phyloP scores from a whole-genome alignment of 2,329 filamentous ascomycete species.

The Venturia asperata region DNA sequence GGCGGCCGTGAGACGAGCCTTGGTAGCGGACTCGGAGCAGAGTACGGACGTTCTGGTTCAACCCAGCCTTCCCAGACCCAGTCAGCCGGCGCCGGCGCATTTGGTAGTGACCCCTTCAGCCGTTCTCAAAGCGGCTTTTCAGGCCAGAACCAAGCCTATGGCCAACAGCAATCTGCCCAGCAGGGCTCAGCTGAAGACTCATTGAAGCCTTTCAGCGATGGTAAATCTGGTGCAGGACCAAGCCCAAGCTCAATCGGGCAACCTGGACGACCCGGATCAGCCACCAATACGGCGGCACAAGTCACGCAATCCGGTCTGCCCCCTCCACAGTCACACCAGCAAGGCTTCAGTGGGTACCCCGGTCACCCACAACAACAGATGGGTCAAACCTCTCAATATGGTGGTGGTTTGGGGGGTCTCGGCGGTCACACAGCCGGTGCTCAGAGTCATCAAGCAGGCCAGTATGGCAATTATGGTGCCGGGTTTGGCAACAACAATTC shows the following conservation, averaged over 20 bases:
- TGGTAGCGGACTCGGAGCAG: slow-evolving; percentile 45
- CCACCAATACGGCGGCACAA: slow-evolving; percentile 51
- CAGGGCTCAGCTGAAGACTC: slow-evolving; percentile 45
- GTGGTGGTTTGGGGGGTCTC: slow-evolving; percentile 19
- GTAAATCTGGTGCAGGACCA: slow-evolving; percentile 46
- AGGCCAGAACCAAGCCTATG: slow-evolving; percentile 42
- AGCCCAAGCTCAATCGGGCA: slow-evolving; percentile 55
- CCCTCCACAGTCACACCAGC: slow-evolving; percentile 50
- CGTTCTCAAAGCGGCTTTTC: slow-evolving; percentile 52
- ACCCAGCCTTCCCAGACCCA: slow-evolving; percentile 49
- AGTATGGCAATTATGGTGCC: slow-evolving; percentile 20
- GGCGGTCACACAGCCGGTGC: slow-evolving; percentile 19
- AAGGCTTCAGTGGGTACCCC: slow-evolving; percentile 49
- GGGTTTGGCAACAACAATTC: slow-evolving; percentile 19
- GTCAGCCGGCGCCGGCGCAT: slow-evolving; percentile 43
- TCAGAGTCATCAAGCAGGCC: slow-evolving; percentile 20
- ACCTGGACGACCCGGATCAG: slow-evolving; percentile 56
- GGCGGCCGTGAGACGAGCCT: slow-evolving; percentile 39
- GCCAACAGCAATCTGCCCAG: slow-evolving; percentile 45
- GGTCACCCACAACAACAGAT: slow-evolving; percentile 39
- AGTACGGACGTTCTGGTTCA: slow-evolving; percentile 54
- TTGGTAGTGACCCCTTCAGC: slow-evolving; percentile 52
- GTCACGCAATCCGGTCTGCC: slow-evolving; percentile 46
- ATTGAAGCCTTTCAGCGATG: slow-evolving; percentile 51
- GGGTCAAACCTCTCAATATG: slow-evolving; percentile 24